Evolutionary conservation across 2,329 filamentous ascomycete genomes (phyloP).

Genomic region (Leptosphaerulina australis): DNA sequence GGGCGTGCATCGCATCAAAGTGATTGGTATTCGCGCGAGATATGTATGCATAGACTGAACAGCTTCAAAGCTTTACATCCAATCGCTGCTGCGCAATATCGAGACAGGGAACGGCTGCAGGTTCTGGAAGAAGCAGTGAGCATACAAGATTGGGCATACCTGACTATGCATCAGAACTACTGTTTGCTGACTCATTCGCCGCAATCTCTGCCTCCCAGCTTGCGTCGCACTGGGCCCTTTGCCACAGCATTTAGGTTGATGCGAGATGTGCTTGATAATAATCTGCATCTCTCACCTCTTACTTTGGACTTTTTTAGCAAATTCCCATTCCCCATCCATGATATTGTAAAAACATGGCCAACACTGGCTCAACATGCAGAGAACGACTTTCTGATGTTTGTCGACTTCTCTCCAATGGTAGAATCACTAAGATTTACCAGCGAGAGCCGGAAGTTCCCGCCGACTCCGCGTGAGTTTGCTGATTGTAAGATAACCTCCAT

Average conservation of each 20-base stretch:
- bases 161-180: constrained; percentile 40
- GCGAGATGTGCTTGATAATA: constrained; percentile 54
- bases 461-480: constrained; percentile 63
- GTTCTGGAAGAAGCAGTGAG: constrained; percentile 46
- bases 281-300: constrained; percentile 48
- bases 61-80: constrained; percentile 7
- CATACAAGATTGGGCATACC: constrained; percentile 37
- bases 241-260: constrained; percentile 47
- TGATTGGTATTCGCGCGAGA: constrained; percentile 23
- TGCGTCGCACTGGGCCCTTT: constrained; percentile 44
- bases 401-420: constrained; percentile 44
- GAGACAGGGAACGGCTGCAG: constrained; percentile 26
- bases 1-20: not conserved
- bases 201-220: constrained; percentile 44
- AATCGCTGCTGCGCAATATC: not conserved
- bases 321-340: constrained; percentile 53
- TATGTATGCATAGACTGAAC: constrained; percentile 16
- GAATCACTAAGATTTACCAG: constrained; percentile 23
- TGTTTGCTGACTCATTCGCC: constrained; percentile 34
- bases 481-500: constrained; percentile 58
- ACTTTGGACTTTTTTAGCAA: constrained; percentile 55
- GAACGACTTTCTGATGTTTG: constrained; percentile 47
- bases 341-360: constrained; percentile 33
- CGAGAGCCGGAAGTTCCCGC: constrained; percentile 53
- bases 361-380: constrained; percentile 43